These are phyloP conservation scores for Brassica incana DNA, from an alignment of 345 rosid genomes.

Conservation along the genomic window DNA sequence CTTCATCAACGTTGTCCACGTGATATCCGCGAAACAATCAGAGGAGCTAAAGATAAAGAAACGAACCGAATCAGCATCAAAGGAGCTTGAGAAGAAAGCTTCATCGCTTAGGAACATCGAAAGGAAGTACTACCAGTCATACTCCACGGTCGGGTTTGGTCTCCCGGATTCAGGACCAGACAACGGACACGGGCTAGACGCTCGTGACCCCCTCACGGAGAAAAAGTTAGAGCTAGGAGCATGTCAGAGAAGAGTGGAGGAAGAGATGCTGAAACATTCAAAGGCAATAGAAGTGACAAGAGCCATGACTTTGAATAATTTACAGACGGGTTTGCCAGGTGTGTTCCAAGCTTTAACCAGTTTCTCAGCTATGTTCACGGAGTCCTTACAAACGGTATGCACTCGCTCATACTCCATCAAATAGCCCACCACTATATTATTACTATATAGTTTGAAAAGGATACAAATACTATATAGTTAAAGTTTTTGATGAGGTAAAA, in stretches of 20 bases:
- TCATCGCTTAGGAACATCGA: conserved; percentile 83
- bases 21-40: conserved; percentile 66
- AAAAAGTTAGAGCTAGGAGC: conserved; percentile 84
- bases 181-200: conserved; percentile 67
- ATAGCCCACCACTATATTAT: conserved; percentile 40
- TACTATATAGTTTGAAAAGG: conserved; percentile 30
- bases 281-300: conserved; percentile 92
- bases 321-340: conserved; percentile 93
- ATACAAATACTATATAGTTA: conserved; percentile 22
- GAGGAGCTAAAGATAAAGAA: conserved; percentile 86
- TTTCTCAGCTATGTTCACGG: conserved; percentile 75
- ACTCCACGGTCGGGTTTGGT: conserved; percentile 88
- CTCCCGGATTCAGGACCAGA: conserved; percentile 70
- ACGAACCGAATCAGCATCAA: conserved; percentile 69
- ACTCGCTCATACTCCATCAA: conserved; percentile 74
- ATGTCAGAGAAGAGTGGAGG: conserved; percentile 86
- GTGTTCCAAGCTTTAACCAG: conserved; percentile 88
- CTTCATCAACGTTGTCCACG: conserved; percentile 81
- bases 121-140: conserved; percentile 89
- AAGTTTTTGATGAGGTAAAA: conserved; percentile 2
- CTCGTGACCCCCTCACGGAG: conserved; percentile 85
- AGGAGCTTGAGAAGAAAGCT: conserved; percentile 94
- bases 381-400: conserved; percentile 71
- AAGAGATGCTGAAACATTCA: conserved; percentile 85
- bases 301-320: conserved; percentile 79